These are phyloP conservation scores for Eucalyptus coolabah DNA, from an alignment of 345 rosid genomes.

Conservation along the genomic window DNA sequence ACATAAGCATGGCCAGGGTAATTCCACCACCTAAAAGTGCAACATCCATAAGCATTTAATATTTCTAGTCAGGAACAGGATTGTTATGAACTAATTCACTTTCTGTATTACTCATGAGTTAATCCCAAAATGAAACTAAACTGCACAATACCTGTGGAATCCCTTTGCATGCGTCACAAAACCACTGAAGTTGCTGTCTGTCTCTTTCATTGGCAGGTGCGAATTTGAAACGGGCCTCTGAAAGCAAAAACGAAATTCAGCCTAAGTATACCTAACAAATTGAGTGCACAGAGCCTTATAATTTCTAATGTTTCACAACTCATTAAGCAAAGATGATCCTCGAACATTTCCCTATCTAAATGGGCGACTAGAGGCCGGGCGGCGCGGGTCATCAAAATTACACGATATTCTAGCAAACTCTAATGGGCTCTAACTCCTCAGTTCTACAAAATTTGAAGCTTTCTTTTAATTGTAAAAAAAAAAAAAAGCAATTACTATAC, in stretches of 20 bases:
- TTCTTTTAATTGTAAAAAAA: background rate
- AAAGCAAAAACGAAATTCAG: background rate
- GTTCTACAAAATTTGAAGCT: background rate
- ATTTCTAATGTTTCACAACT: background rate
- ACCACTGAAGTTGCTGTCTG: slow-evolving; percentile 65
- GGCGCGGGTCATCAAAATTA: background rate
- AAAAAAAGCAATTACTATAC: slow-evolving; percentile 21
- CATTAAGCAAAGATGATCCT: background rate
- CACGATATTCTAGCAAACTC: background rate
- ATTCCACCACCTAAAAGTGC: background rate
- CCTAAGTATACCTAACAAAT: background rate
- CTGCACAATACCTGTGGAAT: slow-evolving; percentile 59
- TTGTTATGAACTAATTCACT: background rate
- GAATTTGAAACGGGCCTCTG: slow-evolving; percentile 74
- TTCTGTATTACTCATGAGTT: background rate
- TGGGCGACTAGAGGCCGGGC: background rate
- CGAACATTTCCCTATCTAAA: background rate
- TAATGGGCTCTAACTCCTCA: background rate
- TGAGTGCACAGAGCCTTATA: background rate
- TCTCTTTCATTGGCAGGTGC: slow-evolving; percentile 70
- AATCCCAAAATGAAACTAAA: background rate
- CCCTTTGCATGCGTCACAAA: slow-evolving; percentile 96
- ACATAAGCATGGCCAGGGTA: background rate
- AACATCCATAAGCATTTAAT: background rate
- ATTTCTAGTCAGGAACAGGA: background rate